phyloP scores from a whole-genome alignment of 1,139 yeast genomes.

The Candida buenavistaensis region DNA sequence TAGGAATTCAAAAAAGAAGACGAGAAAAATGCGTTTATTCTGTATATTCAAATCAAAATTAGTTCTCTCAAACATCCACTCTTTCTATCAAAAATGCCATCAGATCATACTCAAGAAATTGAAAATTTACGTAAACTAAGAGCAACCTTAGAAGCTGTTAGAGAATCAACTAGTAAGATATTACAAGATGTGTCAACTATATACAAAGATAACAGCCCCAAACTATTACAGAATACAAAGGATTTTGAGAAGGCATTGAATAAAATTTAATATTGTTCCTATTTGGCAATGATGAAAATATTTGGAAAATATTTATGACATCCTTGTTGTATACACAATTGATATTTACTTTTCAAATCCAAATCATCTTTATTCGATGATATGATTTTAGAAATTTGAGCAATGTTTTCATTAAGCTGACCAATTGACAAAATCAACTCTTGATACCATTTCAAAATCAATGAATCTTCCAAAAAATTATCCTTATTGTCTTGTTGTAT shows the following conservation, averaged over 20 bases:
- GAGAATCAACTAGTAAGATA: constrained; percentile 27
- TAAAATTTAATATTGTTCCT: constrained; percentile 2
- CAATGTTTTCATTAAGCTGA: constrained; percentile 9
- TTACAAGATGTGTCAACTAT: constrained; percentile 26
- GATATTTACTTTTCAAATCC: constrained; percentile 14
- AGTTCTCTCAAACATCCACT: too few relatives aligned
- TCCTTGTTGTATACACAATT: constrained; percentile 23
- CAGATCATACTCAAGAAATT: constrained; percentile 16
- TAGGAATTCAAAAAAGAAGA: constrained; percentile 4
- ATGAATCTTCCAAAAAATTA: constrained; percentile 22
- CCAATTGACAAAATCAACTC: constrained; percentile 7
- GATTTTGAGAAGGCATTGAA: constrained; percentile 8
- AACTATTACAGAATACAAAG: constrained; percentile 10
- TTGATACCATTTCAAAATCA: constrained; percentile 12
- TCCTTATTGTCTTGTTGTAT: constrained; percentile 15
- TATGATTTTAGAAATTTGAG: constrained; percentile 26
- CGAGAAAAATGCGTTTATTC: too few relatives aligned
- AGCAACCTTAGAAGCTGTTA: constrained; percentile 30
- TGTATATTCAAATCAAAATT: too few relatives aligned
- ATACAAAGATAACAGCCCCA: constrained; percentile 11
- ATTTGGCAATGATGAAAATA: constrained; percentile 18
- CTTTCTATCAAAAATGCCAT: constrained; percentile 4
- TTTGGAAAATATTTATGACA: constrained; percentile 44
- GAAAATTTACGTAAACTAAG: constrained; percentile 26
- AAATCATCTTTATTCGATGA: constrained; percentile 21